Conservation (phyloP, 495 filamentous ascomycete species). For the Sabuloglossum arenarium region DNA sequence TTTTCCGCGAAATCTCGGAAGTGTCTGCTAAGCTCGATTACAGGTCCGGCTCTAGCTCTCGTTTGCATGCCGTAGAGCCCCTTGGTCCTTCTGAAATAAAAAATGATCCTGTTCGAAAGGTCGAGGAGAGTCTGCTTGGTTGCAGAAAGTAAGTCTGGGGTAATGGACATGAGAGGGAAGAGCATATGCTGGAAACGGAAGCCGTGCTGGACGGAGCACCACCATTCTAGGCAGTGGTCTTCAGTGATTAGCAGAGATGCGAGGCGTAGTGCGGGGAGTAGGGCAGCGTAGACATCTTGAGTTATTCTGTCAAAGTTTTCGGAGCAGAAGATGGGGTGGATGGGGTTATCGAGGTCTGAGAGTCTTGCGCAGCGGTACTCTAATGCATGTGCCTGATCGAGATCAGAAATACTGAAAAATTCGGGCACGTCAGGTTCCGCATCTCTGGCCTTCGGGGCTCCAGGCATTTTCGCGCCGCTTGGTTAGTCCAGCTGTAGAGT, state of each 20-base stretch:
- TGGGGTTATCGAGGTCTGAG: conserved; percentile 1
- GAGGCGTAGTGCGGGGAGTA: neutral
- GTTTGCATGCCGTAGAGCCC: neutral
- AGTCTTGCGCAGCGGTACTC: neutral
- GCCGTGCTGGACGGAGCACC: neutral
- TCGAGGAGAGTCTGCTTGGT: neutral
- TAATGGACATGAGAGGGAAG: neutral
- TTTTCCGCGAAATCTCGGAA: neutral
- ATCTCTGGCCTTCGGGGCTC: no score
- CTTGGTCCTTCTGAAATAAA: neutral
- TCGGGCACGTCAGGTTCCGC: no score
- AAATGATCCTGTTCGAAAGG: neutral
- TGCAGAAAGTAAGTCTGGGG: neutral
- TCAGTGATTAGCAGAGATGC: neutral
- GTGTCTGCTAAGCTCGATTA: neutral
- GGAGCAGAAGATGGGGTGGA: conserved; percentile 3
- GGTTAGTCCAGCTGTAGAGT: no score
- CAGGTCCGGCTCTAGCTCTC: neutral
- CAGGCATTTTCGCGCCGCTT: no score
- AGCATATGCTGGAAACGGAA: neutral
- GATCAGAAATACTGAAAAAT: neutral
- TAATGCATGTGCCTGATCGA: neutral
- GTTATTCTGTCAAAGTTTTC: neutral
- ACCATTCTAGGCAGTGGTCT: neutral
- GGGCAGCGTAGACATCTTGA: neutral